Evolutionary conservation across 2,329 filamentous ascomycete species (phyloP).

Genomic region (Nothophoma quercina): DNA sequence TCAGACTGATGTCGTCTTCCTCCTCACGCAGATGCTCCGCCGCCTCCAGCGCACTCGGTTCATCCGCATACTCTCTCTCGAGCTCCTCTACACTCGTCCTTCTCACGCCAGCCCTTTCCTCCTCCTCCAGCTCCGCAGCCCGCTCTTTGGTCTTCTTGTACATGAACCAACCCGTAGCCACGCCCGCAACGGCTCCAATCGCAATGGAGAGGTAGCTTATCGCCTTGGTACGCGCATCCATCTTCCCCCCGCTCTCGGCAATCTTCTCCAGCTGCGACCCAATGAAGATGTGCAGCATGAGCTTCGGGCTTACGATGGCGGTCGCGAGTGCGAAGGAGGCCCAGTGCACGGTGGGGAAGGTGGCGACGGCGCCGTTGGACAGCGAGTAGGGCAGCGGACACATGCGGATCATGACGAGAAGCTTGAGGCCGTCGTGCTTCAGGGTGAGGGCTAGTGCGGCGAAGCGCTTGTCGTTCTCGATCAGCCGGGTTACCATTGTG

Average conservation of each 20-base stretch:
- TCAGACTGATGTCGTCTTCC: constrained; percentile 60
- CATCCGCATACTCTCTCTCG: constrained; percentile 54
- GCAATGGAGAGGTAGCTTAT: constrained; percentile 86
- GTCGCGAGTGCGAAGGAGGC: constrained; percentile 82
- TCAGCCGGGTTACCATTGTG: constrained; percentile 78
- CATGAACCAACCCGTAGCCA: constrained; percentile 82
- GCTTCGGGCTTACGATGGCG: constrained; percentile 80
- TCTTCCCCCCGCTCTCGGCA: constrained; percentile 82
- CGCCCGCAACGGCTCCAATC: constrained; percentile 73
- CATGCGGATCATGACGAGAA: constrained; percentile 89
- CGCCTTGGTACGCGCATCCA: constrained; percentile 78
- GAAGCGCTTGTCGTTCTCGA: constrained; percentile 85
- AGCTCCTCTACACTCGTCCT: constrained; percentile 44
- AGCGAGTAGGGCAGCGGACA: constrained; percentile 93
- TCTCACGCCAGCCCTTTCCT: constrained; percentile 51
- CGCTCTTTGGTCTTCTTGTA: constrained; percentile 68
- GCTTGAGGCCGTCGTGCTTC: constrained; percentile 86
- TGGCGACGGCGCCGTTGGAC: constrained; percentile 92
- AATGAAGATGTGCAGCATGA: constrained; percentile 92
- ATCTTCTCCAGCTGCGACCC: constrained; percentile 82
- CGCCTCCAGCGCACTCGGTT: constrained; percentile 53
- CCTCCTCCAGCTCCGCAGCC: constrained; percentile 58
- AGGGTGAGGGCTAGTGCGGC: constrained; percentile 86
- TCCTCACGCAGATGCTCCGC: constrained; percentile 55
- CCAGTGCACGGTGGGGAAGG: constrained; percentile 86